These are phyloP conservation scores for Strigomonas culicis DNA, from an alignment of 208 protist species.

Conservation along the genomic window DNA sequence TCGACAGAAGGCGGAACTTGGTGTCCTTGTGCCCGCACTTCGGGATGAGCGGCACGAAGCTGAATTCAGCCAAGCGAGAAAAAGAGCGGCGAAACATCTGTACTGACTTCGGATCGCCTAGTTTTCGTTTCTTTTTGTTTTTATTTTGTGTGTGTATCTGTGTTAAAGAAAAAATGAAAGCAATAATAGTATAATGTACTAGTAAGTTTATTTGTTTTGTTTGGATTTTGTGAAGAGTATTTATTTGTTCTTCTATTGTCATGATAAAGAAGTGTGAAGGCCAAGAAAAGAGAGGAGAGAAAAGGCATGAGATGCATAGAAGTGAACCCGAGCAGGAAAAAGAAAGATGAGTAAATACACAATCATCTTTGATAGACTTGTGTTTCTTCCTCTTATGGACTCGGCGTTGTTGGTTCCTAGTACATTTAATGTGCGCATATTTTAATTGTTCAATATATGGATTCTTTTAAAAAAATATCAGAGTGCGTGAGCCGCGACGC, in stretches of 20 bases:
- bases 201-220: neutral
- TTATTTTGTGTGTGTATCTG: neutral
- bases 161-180: slow-evolving; percentile 9
- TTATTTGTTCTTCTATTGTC: neutral
- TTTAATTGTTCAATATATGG: too few relatives aligned
- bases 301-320: neutral
- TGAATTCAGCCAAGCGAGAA: slow-evolving; percentile 43
- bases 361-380: too few relatives aligned
- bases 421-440: too few relatives aligned
- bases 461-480: too few relatives aligned
- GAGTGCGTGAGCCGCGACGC: too few relatives aligned
- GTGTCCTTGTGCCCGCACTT: slow-evolving; percentile 64
- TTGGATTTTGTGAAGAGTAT: neutral
- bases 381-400: too few relatives aligned
- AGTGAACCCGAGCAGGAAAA: too few relatives aligned
- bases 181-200: neutral
- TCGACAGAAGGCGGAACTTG: slow-evolving; percentile 77
- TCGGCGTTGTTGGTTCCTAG: too few relatives aligned
- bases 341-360: too few relatives aligned
- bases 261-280: neutral
- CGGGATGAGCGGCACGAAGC: slow-evolving; percentile 75
- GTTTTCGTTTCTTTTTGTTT: too few relatives aligned
- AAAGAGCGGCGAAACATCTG: slow-evolving; percentile 64
- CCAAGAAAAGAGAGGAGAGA: neutral
- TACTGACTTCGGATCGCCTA: too few relatives aligned